Evolutionary conservation across 2,329 filamentous ascomycete species (phyloP).

Genomic region (Coniochaeta hoffmannii): DNA sequence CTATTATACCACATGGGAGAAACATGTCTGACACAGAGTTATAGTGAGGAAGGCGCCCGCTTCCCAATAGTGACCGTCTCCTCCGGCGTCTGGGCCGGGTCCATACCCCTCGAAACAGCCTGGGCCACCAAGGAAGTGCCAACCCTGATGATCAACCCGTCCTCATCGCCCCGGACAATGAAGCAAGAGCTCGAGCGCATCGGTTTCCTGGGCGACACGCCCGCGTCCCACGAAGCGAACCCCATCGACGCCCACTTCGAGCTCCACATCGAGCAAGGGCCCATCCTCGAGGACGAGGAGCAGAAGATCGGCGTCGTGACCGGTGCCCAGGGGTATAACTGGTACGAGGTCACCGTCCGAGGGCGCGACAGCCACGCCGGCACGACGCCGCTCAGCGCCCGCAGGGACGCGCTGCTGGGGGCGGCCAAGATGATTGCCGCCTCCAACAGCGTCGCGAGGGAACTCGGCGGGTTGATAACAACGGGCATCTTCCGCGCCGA

Average conservation of each 20-base stretch:
- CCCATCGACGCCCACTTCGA: constrained; percentile 75
- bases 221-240: constrained; percentile 48
- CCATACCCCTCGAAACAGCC: constrained; percentile 52
- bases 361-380: constrained; percentile 69
- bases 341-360: constrained; percentile 60
- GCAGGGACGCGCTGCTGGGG: constrained; percentile 22
- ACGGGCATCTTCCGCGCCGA: constrained; percentile 19
- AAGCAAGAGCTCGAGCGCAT: constrained; percentile 64
- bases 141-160: constrained; percentile 33
- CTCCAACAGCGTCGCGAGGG: constrained; percentile 17
- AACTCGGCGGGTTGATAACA: constrained; percentile 17
- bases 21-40: background rate
- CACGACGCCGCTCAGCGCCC: constrained; percentile 49
- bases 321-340: constrained; percentile 68
- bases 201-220: constrained; percentile 55
- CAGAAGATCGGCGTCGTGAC: constrained; percentile 63
- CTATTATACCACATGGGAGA: background rate
- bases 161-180: constrained; percentile 43
- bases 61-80: constrained; percentile 70
- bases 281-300: constrained; percentile 57
- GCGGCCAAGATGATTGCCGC: constrained; percentile 25
- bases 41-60: constrained; percentile 70
- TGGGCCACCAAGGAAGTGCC: constrained; percentile 54
- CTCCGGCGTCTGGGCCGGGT: constrained; percentile 71
- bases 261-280: constrained; percentile 79